Conservation (phyloP, 2,329 filamentous ascomycete genomes). For the Chaetomium sp. region DNA sequence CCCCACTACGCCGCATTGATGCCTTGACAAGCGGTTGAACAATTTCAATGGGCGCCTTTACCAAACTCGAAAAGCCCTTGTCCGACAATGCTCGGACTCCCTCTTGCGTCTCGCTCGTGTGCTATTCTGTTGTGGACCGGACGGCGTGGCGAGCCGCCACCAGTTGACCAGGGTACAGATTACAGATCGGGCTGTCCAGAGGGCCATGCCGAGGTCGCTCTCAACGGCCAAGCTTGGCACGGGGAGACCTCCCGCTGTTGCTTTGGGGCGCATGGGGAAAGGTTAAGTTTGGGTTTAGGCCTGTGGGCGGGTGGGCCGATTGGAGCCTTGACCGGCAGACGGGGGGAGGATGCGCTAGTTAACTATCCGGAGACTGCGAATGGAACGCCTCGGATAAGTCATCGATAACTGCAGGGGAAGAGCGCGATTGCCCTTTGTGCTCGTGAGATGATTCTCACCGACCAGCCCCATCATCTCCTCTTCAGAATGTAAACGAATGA, state of each 20-base stretch:
- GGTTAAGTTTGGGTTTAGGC: not conserved
- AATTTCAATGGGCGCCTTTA: not conserved
- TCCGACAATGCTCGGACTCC: not conserved
- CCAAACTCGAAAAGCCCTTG: not conserved
- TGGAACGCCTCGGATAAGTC: not conserved
- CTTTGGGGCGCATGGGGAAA: not conserved
- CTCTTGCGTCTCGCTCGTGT: not conserved
- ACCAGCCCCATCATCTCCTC: not conserved
- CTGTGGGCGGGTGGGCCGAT: not conserved
- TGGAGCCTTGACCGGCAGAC: not conserved
- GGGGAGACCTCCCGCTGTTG: not conserved
- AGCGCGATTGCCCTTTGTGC: not conserved
- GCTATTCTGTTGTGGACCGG: not conserved
- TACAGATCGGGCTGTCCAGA: too few species aligned
- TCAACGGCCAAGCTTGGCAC: slow-evolving; percentile 1
- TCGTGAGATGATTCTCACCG: not conserved
- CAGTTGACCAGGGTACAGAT: not conserved
- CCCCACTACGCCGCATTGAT: not conserved
- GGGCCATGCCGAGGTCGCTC: slow-evolving; percentile 10
- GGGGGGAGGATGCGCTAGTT: not conserved
- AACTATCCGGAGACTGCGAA: too few species aligned
- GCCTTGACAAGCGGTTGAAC: not conserved
- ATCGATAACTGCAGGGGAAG: not conserved
- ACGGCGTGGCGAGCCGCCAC: not conserved
- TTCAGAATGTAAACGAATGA: not conserved